Evolutionary conservation across 331 rosid genomes (phyloP), one percentile per base, ranked within the genome.

Genomic region (Phaseolus coccineus): DNA sequence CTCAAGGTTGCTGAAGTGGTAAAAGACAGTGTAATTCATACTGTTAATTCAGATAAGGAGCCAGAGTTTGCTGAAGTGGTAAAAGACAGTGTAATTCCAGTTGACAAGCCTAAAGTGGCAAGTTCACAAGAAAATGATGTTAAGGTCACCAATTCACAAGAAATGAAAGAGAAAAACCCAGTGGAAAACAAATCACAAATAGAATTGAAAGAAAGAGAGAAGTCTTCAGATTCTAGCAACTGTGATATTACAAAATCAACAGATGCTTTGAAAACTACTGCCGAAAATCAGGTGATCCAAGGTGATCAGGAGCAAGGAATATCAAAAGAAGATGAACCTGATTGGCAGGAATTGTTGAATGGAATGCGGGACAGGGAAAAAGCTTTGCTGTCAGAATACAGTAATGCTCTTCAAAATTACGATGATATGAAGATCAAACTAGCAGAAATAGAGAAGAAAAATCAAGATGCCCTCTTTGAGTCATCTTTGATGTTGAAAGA

Each of bases 371-470:
- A 81, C n/a, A 91, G 69, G 78, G 96, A 96, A 76, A 88, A 82
- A 64, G 80, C 57, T 33, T 85, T 93, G 85, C 71, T 91, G 66
- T 39, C 74, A 24, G 97, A 93, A 83, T 96, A 96, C 80, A 89
- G 90, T 5, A 55, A 73, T 63, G 87, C 92, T 51, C 96, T 96
- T 65, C 81, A 86, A 78, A 90, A 75, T 84, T 93, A 85, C 81
- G 92, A 90, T 89, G 93, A 88, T 0, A 77, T 89, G 71, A 93
- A 89, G 87, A 88, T 61, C 85, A 84, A 72, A 84, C 89, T 93
- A 4, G 14, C n/a, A n/a, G 97, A 89, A 46, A 35, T 88, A 42
- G 96, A 91, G 88, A 87, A 85, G 83, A 84, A 80, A 65, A 69
- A 28, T 51, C 88, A 68, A 61, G 91, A 85, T 44, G 76, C 83